phyloP scores from a whole-genome alignment of 495 filamentous ascomycete species.

The Aspergillus affinis region DNA sequence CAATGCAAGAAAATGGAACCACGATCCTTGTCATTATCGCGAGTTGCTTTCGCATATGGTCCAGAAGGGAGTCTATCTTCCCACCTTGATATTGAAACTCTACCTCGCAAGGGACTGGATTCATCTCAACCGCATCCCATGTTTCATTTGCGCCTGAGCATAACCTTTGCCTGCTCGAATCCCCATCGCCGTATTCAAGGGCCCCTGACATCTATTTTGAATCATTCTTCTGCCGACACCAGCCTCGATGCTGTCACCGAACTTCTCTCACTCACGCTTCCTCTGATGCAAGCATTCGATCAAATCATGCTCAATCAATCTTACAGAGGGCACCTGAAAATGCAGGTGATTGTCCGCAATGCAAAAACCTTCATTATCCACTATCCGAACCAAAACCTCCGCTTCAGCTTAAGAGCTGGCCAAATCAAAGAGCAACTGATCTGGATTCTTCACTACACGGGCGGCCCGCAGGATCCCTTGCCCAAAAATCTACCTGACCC shows the following conservation, averaged over 20 bases:
- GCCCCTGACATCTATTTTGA: constrained; percentile 61
- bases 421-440: constrained; percentile 31
- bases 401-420: constrained; percentile 37
- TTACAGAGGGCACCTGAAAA: constrained; percentile 24
- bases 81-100: constrained; percentile 30
- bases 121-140: constrained; percentile 26
- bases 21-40: constrained; percentile 35
- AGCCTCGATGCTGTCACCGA: constrained; percentile 56
- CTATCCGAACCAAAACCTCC: constrained; percentile 37
- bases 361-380: constrained; percentile 45
- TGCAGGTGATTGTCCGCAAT: constrained; percentile 42
- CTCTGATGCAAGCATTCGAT: constrained; percentile 65
- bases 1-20: constrained; percentile 35
- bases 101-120: constrained; percentile 20
- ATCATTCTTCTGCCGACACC: constrained; percentile 40
- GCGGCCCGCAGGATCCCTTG: constrained; percentile 16
- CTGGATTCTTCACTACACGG: constrained; percentile 45
- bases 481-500: constrained; percentile 19
- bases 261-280: constrained; percentile 61
- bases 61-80: constrained; percentile 29
- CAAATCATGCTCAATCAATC: constrained; percentile 31
- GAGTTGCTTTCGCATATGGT: constrained; percentile 40
- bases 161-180: constrained; percentile 60
- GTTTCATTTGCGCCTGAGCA: constrained; percentile 32
- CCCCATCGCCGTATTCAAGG: constrained; percentile 75